Conservation (phyloP, 305 asterid genomes). For the Fraxinus nigra region DNA sequence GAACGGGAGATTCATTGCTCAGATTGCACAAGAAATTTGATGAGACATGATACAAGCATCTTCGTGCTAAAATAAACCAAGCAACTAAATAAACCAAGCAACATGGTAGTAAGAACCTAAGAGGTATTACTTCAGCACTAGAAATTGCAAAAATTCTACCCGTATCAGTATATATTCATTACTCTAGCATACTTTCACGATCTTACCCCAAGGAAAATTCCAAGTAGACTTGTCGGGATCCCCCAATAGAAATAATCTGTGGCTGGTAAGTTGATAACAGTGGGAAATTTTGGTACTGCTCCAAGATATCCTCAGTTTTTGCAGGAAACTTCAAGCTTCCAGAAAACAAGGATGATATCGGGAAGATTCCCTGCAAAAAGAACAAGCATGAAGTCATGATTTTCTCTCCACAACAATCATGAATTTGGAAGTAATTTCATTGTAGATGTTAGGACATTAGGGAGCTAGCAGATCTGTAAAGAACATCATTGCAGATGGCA, state of each 20-base stretch:
- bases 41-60: neutral
- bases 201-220: conserved; percentile 80
- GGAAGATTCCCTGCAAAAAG: conserved; percentile 75
- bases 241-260: conserved; percentile 35
- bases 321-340: conserved; percentile 77
- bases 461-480: neutral
- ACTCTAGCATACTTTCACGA: conserved; percentile 11
- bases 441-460: neutral
- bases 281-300: conserved; percentile 56
- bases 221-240: conserved; percentile 67
- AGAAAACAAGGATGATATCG: conserved; percentile 66
- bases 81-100: neutral
- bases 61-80: conserved; percentile 3
- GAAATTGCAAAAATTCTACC: neutral
- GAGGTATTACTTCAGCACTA: neutral
- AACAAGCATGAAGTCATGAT: neutral
- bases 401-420: conserved; percentile 12
- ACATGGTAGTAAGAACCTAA: neutral
- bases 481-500: neutral
- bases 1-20: conserved; percentile 20
- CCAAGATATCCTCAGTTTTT: conserved; percentile 45
- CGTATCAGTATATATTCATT: neutral
- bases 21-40: neutral
- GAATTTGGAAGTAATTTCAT: conserved; percentile 6
- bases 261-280: conserved; percentile 40